phyloP scores from a whole-genome alignment of 2,329 filamentous ascomycete genomes.

The Colletotrichum caudatum region DNA sequence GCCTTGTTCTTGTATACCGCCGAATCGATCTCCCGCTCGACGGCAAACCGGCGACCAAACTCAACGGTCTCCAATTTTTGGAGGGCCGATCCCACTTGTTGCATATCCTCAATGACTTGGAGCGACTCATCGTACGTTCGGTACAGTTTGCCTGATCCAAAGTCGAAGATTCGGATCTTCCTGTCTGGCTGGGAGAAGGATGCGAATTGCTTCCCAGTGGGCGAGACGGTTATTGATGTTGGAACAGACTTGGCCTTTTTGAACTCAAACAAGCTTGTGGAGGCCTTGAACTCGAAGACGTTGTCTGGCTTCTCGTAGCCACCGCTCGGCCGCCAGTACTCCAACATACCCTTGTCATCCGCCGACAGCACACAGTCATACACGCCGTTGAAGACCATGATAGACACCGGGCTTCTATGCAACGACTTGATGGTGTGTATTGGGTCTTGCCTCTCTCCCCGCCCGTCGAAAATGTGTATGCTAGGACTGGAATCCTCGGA shows the following conservation, averaged over 20 bases:
- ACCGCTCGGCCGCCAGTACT: conserved; percentile 90
- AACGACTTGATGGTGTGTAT: conserved; percentile 82
- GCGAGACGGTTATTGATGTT: conserved; percentile 85
- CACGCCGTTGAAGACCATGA: conserved; percentile 89
- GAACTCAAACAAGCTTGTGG: conserved; percentile 95
- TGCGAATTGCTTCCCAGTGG: conserved; percentile 86
- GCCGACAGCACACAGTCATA: conserved; percentile 93
- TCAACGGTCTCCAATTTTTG: conserved; percentile 90
- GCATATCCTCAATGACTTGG: conserved; percentile 90
- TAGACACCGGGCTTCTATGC: conserved; percentile 83
- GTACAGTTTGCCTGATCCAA: conserved; percentile 86
- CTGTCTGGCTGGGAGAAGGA: conserved; percentile 93
- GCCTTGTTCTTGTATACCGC: conserved; percentile 74
- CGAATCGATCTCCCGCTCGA: conserved; percentile 87
- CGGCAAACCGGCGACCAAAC: conserved; percentile 87
- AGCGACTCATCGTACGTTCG: conserved; percentile 96
- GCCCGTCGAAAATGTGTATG: conserved; percentile 89
- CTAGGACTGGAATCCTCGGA: conserved; percentile 78
- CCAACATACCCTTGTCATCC: conserved; percentile 92
- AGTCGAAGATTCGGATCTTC: conserved; percentile 94
- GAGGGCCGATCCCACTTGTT: conserved; percentile 87
- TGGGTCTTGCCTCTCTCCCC: conserved; percentile 81
- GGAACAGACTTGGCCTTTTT: conserved; percentile 93
- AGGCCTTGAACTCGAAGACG: conserved; percentile 93
- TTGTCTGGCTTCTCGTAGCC: conserved; percentile 91